Conservation (phyloP, 768 basidiomycete species). For the Crassisporium funariophilum region DNA sequence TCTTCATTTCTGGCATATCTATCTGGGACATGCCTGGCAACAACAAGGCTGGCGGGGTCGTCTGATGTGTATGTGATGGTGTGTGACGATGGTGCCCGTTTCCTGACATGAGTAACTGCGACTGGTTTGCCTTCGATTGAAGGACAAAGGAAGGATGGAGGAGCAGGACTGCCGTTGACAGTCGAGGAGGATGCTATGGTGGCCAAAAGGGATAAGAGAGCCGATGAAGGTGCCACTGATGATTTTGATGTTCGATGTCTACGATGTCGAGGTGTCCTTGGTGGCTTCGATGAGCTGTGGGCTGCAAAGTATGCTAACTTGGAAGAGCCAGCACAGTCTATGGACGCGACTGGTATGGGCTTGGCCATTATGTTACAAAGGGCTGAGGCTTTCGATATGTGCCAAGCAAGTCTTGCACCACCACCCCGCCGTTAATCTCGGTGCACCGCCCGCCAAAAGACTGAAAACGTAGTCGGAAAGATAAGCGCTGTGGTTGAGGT, state of each 20-base stretch:
- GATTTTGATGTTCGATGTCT: conserved; percentile 24
- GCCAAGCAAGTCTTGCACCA: conserved; percentile 43
- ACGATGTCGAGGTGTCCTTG: conserved; percentile 19
- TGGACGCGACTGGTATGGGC: conserved; percentile 43
- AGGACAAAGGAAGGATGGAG: conserved; percentile 67
- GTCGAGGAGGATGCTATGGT: conserved; percentile 51
- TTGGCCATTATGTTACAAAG: conserved; percentile 52
- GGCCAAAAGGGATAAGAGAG: conserved; percentile 58
- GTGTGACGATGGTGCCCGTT: conserved; percentile 13
- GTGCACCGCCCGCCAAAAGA: conserved; percentile 4
- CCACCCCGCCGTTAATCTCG: conserved; percentile 11
- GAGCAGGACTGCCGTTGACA: conserved; percentile 51
- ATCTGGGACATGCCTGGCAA: conserved; percentile 46
- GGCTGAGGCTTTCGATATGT: conserved; percentile 30
- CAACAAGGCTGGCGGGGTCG: conserved; percentile 7
- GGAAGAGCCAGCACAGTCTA: conserved; percentile 26
- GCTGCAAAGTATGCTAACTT: conserved; percentile 14
- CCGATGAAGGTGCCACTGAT: conserved; percentile 44
- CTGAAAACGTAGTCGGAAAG: neutral
- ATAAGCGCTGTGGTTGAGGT: conserved; percentile 10
- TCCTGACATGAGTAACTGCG: conserved; percentile 6
- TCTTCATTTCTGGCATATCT: conserved; percentile 55
- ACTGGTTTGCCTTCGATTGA: conserved; percentile 30
- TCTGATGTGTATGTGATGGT: conserved; percentile 11
- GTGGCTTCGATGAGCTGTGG: conserved; percentile 6